Evolutionary conservation across 768 basidiomycete species (phyloP), one percentile per base, ranked within the genome.

Genomic region (Termitomyces sp.): DNA sequence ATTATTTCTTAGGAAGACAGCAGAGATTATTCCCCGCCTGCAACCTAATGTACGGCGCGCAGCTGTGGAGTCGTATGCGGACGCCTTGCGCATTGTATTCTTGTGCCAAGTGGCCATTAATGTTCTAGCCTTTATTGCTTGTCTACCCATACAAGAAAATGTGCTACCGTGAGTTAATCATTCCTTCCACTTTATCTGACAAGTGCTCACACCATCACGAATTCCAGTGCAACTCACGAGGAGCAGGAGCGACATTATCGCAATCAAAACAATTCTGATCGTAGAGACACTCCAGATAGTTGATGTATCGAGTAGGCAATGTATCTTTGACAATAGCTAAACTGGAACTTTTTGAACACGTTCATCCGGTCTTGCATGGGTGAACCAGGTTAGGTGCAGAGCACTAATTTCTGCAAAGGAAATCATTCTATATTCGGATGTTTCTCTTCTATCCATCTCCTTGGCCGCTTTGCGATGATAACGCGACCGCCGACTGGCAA

Each of bases 371-470:
- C 28, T 49, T 38, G 28, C 22, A 36, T 48, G 46, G 46, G n/a
- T 33, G 12, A 58, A 36, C 22, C 22, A 46, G 16, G 36, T 36
- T 28, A 33, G 32, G 16, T 42, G 42, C 28, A n/a, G 20, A 49
- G 11, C 12, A 7, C 11, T 24, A n/a, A n/a, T n/a, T 18, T 24
- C 33, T 59, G 22, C 48, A 40, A 44, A 35, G 18, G 22, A 38
- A 55, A 51, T 62, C 53, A 70, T 62, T 73, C 66, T 67, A 71
- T 71, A 58, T 69, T 68, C 7, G 78, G 81, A 49, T 75, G 68
- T 60, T 75, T 89, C 74, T 94, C 92, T 74, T 92, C 88, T 70
- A 94, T 92, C 92, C 92, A 94, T 65, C 89, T 81, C 67, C 84
- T 81, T 13, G 89, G 87, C 55, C 82, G 77, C 75, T 85, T 91